A percentile compares a stretch with the other conserved stretches of the same genome.
These are phyloP conservation scores for Tetracentron sinense DNA, from an alignment of 164 flowering plant species.

Conservation along the genomic window DNA sequence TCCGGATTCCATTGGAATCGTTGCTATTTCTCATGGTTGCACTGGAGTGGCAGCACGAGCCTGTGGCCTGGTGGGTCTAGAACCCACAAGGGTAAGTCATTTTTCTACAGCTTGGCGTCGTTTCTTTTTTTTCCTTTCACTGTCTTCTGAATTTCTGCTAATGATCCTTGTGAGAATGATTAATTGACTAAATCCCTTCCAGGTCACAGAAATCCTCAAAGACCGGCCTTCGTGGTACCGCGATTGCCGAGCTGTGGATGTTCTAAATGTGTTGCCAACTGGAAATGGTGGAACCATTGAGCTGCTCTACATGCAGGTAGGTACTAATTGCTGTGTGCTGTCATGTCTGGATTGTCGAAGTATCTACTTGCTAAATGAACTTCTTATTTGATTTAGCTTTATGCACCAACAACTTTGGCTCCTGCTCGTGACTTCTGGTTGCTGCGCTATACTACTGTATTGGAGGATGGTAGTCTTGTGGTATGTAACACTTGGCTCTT, in stretches of 20 bases:
- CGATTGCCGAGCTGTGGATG: conserved; percentile 93
- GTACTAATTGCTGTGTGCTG: background rate
- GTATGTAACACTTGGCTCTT: conserved; percentile 38
- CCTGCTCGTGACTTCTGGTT: conserved; percentile 97
- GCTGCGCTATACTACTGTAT: conserved; percentile 76
- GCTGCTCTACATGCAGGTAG: conserved; percentile 94
- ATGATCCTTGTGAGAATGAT: background rate
- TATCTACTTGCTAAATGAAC: background rate
- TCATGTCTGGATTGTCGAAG: background rate
- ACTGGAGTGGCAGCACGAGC: conserved; percentile 96
- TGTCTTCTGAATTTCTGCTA: background rate
- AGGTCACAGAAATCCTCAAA: conserved; percentile 97
- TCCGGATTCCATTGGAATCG: conserved; percentile 99
- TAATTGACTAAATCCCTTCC: conserved; percentile 13
- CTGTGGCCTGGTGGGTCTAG: conserved; percentile 93
- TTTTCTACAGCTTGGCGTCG: background rate
- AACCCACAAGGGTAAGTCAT: conserved; percentile 73
- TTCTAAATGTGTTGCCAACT: conserved; percentile 76
- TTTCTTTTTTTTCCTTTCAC: background rate
- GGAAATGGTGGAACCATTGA: conserved; percentile 98
- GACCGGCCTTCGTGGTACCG: conserved; percentile 95
- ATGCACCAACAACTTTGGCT: conserved; percentile 98
- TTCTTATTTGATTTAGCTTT: conserved; percentile 43
- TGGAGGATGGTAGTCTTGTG: conserved; percentile 99
- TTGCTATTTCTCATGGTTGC: conserved; percentile 97